Evolutionary conservation across 2,329 filamentous ascomycete genomes (phyloP), one percentile per base, ranked within the genome.

Genomic region (Xylariaceae sp.): DNA sequence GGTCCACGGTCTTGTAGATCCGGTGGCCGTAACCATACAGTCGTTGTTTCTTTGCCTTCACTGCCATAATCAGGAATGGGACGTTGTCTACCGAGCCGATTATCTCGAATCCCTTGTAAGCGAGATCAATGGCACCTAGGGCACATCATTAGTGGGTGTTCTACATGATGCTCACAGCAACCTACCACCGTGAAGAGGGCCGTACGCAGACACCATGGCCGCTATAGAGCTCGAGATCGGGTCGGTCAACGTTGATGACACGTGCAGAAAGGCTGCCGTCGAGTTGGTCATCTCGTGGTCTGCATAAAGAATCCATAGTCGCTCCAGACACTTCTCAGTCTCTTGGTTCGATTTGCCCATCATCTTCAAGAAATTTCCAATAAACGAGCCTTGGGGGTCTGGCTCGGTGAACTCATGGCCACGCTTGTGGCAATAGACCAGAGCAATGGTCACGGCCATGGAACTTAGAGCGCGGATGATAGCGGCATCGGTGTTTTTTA

Each of bases 201-300:
- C 77, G 58, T 74, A 73, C 3, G 60, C 64, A 0, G 72, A 70
- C 13, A 74, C 67, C 0, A 71, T 58, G 1, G 73, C 61, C 0
- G 72, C 68, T 3, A 74, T 67, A 13, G 74, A 67, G 16, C 72
- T 61, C 36, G 71, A 74, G 13, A 59, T n/a, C 0, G 76, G 75
- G 49, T 79, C 77, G 0, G 76, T 68, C 1, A 79, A 64, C 0
- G 74, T 73, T 2, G 76, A 79, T 1, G 75, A 70, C 3, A 75
- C 72, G 24, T 75, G 70, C 2, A 79, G 64, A 33, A 76, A 67
- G 1, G 75, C 71, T 4, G 75, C 73, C 1, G 75, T 77, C 0
- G 75, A 75, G 26, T 74, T 68, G 6, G 77, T 75, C 72, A 79
- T 75, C 42, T 75, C 77, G 49, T 80, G 77, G 55, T 69, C 77